Base-by-base conservation (phyloP, 2,329 filamentous ascomycete species). In the Fusarium graminum region DNA sequence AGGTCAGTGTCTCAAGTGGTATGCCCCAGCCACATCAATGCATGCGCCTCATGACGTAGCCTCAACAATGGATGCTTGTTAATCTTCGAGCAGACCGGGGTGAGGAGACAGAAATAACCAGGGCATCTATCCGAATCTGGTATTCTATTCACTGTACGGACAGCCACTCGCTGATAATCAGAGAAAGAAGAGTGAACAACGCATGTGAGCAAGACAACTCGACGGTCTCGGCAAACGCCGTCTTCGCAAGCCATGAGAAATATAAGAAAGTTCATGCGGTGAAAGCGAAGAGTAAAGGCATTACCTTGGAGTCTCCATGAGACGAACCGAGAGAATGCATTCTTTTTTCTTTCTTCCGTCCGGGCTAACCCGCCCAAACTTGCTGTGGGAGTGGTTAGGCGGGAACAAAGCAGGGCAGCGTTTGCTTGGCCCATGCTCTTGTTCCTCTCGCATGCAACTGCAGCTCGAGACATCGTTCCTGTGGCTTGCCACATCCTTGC, bases 11-110 rank as follows among this genome's bases (percentile, higher is more conserved):
- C 34, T 67, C 56, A 45, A 12, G 32, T 68, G 59, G 66, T 46
- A 40, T 43, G 59, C 44, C 60, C 28, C 43, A 56, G 36, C 54
- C 60, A 56, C 56, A 50, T 41, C 43, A 52, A 56, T 45, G 59
- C 59, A 44, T 55, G 53, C 53, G 62, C 46, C 58, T 52, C 41
- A 71, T 70, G 68, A 70, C 68, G 68, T 71, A 69, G 51, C 25
- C 25, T 14, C 19, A 10, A 25, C 22, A 22, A 22, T 22, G 10
- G 7, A 38, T 40, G 38, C 42, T 47, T 59, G 59, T 50, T 41
- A 29, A 40, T 34, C 45, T 30, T 34, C 10, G 50, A 52, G 25
- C 36, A 44, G 14, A 22, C 43, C 13, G 38, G 56, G 55, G 40
- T 26, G 29, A 32, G 34, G n/a, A n/a, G 30, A 29, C 34, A 47